Evolutionary conservation across 331 rosid genomes (phyloP).

Genomic region (Dryas integrifolia): DNA sequence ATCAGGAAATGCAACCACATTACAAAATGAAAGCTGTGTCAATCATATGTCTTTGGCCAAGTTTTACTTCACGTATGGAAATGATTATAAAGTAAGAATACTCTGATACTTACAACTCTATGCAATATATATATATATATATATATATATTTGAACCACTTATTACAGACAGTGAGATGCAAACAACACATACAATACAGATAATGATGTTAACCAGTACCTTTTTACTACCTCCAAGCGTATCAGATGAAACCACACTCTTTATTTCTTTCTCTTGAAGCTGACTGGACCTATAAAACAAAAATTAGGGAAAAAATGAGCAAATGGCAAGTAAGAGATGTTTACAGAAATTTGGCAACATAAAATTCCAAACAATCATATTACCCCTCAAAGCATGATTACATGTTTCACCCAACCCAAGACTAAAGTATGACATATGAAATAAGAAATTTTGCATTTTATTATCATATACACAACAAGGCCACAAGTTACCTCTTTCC

Average conservation of each 20-base stretch:
- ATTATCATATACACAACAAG: background rate
- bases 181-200: background rate
- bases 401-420: background rate
- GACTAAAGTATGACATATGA: background rate
- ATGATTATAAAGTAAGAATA: background rate
- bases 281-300: constrained; percentile 48
- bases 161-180: background rate
- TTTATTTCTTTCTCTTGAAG: constrained; percentile 43
- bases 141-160: no score
- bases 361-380: background rate
- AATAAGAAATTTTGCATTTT: background rate
- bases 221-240: constrained; percentile 48
- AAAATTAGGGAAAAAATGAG: constrained; percentile 8
- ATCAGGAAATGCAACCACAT: background rate
- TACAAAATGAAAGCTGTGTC: background rate
- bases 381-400: background rate
- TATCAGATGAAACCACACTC: constrained; percentile 30
- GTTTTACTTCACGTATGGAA: background rate
- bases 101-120: no score
- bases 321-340: background rate
- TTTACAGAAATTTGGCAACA: background rate
- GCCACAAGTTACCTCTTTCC: constrained; percentile 51
- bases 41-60: background rate
- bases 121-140: no score
- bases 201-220: constrained; percentile 26